Base-by-base conservation (phyloP, 169 alveolate species). In the Plasmodium relictum region DNA sequence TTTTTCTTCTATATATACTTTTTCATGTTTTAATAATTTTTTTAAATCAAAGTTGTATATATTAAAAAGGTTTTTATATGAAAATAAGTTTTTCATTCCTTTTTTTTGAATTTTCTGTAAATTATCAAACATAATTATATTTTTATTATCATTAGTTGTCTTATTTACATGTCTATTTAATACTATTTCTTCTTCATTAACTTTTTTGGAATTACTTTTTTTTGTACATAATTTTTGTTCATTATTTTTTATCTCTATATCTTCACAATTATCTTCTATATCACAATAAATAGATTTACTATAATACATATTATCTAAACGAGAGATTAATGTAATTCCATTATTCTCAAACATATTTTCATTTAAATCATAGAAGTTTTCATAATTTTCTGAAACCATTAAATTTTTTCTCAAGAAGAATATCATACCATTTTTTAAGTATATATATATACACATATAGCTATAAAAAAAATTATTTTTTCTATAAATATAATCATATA, bases 401-500 rank as follows among this genome's bases (percentile, higher is more conserved):
- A 78, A 50, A 24, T 78, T 78, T 16, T 78, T 78, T 31, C 89
- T 26, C 4, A 78, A 10, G n/a, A 78, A 37, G 18, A 45, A 78
- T 31, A 78, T 65, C 74, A 48, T 65, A 12, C 89, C 89, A 65
- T 78, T 78, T 44, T 78, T 78, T 6, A 78, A 58, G 24, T 26
- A 78, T 16, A 78, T 56, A 78, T 50, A 65, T 24, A 78, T 65
- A 18, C 78, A 78, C 89, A 78, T 65, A 42, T 78, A 78, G 26
- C 89, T 78, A 58, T 78, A 78, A 22, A 48, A 56, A 42, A 78
- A 78, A 20, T 22, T 6, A 10, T 41, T 52, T 69, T 50, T 63
- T 14, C 78, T 62, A 44, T 78, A 78, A n/a, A 78, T 63, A 18
- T 2, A 62, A 65, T 78, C 89, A 26, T 78, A 78, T 7, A 78